Evolutionary conservation across 1,284 basidiomycete species (phyloP).

Genomic region (Microbotryum intermedium): DNA sequence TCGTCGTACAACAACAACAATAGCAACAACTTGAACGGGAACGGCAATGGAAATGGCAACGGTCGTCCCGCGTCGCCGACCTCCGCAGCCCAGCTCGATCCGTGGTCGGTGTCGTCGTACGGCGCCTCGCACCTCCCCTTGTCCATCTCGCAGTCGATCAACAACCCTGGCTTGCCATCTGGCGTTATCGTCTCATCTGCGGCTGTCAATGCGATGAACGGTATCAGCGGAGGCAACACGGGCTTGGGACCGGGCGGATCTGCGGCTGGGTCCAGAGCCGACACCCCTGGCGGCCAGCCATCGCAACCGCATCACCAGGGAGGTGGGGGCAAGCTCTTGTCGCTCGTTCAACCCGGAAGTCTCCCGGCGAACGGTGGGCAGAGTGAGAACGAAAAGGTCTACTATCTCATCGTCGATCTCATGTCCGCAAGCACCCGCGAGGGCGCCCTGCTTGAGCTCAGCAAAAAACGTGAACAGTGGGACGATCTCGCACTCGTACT

Average conservation of each 20-base stretch:
- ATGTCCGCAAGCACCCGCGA: conserved; percentile 74
- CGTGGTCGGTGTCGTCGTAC: neutral
- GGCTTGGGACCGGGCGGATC: neutral
- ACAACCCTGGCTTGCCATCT: conserved; percentile 42
- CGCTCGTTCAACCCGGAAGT: conserved; percentile 28
- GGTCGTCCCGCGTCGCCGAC: neutral
- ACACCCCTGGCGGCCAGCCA: conserved; percentile 10
- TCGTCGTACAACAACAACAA: conserved; percentile 16
- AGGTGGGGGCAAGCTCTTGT: conserved; percentile 24
- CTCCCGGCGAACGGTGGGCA: conserved; percentile 18
- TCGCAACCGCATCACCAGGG: conserved; percentile 5
- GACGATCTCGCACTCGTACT: conserved; percentile 95
- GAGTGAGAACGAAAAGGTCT: conserved; percentile 71
- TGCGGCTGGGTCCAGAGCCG: neutral
- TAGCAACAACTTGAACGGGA: conserved; percentile 15
- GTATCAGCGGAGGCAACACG: conserved; percentile 1
- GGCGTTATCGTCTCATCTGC: conserved; percentile 26
- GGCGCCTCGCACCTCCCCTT: conserved; percentile 34
- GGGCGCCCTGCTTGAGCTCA: conserved; percentile 81
- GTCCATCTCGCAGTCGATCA: conserved; percentile 37
- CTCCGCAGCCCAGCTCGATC: neutral
- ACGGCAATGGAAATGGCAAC: neutral
- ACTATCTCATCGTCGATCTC: conserved; percentile 68
- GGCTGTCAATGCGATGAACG: conserved; percentile 25
- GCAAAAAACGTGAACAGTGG: conserved; percentile 98